These are phyloP conservation scores for Mycena chlorophos DNA, from an alignment of 768 basidiomycete species.

Conservation along the genomic window DNA sequence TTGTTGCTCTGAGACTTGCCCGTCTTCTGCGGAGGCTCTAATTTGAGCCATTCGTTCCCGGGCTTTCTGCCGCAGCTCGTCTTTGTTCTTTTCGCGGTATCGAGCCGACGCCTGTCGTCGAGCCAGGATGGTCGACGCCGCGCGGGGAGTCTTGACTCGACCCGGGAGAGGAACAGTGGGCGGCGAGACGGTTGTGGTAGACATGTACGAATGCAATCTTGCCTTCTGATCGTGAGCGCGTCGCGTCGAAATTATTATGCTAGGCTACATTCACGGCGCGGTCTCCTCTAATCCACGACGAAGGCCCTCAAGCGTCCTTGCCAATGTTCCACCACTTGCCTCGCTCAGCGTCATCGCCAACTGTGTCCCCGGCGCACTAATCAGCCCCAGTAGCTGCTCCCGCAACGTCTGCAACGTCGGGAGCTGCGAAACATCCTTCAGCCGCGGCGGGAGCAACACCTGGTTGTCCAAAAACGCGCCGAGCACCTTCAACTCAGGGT, in stretches of 20 bases:
- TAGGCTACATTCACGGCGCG: background rate
- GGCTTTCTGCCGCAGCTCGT: no score
- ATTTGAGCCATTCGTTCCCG: no score
- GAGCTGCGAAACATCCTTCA: slow-evolving; percentile 67
- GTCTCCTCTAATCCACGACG: slow-evolving; percentile 49
- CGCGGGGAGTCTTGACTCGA: no score
- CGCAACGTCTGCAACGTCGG: slow-evolving; percentile 77
- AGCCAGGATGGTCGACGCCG: no score
- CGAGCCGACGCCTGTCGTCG: no score
- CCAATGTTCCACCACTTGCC: slow-evolving; percentile 66
- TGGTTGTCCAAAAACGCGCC: slow-evolving; percentile 80
- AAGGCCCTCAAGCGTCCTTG: slow-evolving; percentile 73
- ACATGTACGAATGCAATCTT: no score
- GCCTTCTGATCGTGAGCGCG: background rate
- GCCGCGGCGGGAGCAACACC: slow-evolving; percentile 58
- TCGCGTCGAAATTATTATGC: background rate
- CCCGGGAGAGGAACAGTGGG: no score
- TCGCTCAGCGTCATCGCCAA: slow-evolving; percentile 69
- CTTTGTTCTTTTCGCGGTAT: no score
- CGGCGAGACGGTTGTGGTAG: no score
- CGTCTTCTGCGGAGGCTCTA: no score
- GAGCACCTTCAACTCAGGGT: slow-evolving; percentile 70
- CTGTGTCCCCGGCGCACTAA: slow-evolving; percentile 74
- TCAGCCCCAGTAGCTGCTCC: slow-evolving; percentile 81
- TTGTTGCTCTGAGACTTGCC: no score